Conservation (phyloP, 495 filamentous ascomycete genomes). For the Letharia columbiana region DNA sequence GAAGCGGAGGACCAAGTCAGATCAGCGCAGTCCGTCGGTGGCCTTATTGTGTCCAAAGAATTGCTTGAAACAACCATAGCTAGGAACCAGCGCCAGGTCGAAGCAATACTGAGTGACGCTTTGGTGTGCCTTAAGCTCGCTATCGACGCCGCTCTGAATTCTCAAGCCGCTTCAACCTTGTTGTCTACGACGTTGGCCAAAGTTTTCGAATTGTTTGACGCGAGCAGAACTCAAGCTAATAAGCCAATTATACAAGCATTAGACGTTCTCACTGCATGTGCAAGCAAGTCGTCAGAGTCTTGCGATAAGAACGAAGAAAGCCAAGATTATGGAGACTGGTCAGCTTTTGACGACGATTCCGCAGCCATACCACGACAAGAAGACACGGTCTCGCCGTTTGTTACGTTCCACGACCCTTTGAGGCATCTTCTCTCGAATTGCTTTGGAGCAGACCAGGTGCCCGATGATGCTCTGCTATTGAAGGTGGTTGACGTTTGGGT, state of each 20-base stretch:
- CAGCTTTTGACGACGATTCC: conserved; percentile 42
- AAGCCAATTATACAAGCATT: conserved; percentile 37
- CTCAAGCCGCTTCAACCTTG: conserved; percentile 33
- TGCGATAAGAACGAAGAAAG: conserved; percentile 51
- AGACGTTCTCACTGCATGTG: conserved; percentile 33
- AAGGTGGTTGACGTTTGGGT: conserved; percentile 53
- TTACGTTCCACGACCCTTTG: conserved; percentile 43
- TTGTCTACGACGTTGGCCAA: conserved; percentile 30
- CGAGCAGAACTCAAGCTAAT: conserved; percentile 30
- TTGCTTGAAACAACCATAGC: conserved; percentile 47
- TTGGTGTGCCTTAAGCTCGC: conserved; percentile 44
- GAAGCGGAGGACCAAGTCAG: conserved; percentile 52
- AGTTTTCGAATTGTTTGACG: conserved; percentile 36
- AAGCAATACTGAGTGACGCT: conserved; percentile 47
- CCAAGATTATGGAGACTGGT: conserved; percentile 66
- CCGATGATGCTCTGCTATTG: conserved; percentile 49
- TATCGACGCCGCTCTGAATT: conserved; percentile 34
- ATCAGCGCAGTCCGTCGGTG: conserved; percentile 28
- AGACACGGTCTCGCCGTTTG: conserved; percentile 33
- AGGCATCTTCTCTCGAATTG: conserved; percentile 55
- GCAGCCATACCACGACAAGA: conserved; percentile 21
- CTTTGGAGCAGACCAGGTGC: conserved; percentile 54
- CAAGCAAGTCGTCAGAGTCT: conserved; percentile 6
- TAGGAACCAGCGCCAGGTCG: conserved; percentile 55
- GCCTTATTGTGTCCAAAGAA: conserved; percentile 35